Conservation (phyloP, 2,329 filamentous ascomycete species). For the Coniochaeta ligniaria region DNA sequence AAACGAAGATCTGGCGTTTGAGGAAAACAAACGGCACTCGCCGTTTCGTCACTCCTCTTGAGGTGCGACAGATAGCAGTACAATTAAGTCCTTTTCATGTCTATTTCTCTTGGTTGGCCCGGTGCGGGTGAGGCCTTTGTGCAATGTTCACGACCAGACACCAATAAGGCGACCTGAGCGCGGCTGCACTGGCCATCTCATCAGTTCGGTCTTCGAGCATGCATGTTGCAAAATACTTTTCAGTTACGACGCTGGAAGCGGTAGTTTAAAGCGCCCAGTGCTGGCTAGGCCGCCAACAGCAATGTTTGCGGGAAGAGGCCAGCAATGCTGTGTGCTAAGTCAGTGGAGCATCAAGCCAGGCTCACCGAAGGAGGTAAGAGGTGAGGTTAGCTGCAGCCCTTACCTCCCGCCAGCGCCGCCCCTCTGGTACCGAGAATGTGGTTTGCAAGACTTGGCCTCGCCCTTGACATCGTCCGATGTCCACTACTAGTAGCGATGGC, state of each 20-base stretch:
- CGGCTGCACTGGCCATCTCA: neutral
- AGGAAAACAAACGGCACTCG: neutral
- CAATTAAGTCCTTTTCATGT: neutral
- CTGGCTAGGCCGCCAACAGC: neutral
- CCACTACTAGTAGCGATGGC: neutral
- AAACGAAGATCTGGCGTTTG: neutral
- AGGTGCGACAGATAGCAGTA: neutral
- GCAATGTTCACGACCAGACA: neutral
- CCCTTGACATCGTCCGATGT: neutral
- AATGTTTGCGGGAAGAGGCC: neutral
- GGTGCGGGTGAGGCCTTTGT: neutral
- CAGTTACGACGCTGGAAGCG: neutral
- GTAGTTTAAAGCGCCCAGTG: neutral
- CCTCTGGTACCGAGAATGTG: neutral
- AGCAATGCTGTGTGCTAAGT: neutral
- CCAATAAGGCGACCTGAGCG: neutral
- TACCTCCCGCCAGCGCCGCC: neutral
- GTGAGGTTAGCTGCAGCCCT: neutral
- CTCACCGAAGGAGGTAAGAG: neutral
- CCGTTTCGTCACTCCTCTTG: neutral
- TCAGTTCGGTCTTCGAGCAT: neutral
- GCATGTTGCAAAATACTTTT: neutral
- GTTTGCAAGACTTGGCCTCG: neutral
- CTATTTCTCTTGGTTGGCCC: neutral
- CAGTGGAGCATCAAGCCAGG: neutral